A percentile compares a stretch with the other conserved stretches of the same genome.
These are phyloP conservation scores for Chondrus crispus DNA, from an alignment of 23 red algal genomes.

Conservation along the genomic window DNA sequence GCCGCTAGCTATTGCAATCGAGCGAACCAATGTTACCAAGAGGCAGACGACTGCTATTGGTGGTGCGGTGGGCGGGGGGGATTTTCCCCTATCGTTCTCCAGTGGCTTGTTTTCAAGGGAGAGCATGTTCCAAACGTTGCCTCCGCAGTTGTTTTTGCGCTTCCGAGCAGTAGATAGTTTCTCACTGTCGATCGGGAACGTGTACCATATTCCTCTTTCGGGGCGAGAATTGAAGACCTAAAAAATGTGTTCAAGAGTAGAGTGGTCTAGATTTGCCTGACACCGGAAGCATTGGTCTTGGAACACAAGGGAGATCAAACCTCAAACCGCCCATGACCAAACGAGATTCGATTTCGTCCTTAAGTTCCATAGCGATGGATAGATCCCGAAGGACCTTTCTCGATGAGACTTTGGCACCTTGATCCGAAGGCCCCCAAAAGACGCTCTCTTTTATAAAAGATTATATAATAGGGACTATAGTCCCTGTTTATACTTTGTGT, in stretches of 20 bases:
- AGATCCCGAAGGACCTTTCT: neutral
- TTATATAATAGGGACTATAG: no score
- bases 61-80: no score
- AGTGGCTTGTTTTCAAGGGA: no score
- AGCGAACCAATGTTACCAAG: neutral
- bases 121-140: no score
- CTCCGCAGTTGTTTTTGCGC: neutral
- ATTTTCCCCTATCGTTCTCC: no score
- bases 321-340: neutral
- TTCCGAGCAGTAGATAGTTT: neutral
- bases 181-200: neutral
- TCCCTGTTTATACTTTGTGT: neutral
- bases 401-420: neutral
- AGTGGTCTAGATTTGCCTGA: neutral
- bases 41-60: neutral
- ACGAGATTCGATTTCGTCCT: neutral
- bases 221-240: neutral
- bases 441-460: neutral
- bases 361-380: neutral
- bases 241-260: neutral
- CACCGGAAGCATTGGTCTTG: no score
- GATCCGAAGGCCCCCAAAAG: neutral
- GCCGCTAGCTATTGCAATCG: slow-evolving; percentile 25
- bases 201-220: neutral
- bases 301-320: neutral